Evolutionary conservation across 2,329 filamentous ascomycete genomes (phyloP).

Genomic region (Verticillium nubilum): DNA sequence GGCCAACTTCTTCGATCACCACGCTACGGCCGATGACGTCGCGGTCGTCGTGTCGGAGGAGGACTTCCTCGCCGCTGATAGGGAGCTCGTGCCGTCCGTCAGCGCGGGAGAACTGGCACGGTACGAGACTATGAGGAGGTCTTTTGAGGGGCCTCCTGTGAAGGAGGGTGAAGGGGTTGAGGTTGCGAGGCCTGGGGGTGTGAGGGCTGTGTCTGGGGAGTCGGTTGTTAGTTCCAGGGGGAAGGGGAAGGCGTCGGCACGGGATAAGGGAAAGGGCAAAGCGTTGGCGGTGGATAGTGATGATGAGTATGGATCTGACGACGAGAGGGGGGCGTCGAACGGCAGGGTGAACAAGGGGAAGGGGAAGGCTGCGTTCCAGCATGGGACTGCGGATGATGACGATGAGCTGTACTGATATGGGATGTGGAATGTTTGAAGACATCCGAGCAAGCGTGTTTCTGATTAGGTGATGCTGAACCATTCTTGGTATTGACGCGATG

Average conservation of each 20-base stretch:
- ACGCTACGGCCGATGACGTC: slow-evolving; percentile 75
- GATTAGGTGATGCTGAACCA: too few relatives aligned
- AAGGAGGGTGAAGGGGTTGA: slow-evolving; percentile 7
- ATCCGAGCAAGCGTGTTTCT: too few relatives aligned
- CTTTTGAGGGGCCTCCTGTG: slow-evolving; percentile 63
- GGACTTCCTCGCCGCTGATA: slow-evolving; percentile 78
- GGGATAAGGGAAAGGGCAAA: slow-evolving; percentile 33
- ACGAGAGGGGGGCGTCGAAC: slow-evolving; percentile 17
- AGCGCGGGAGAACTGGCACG: slow-evolving; percentile 88
- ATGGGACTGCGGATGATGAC: slow-evolving; percentile 51
- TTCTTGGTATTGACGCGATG: background rate
- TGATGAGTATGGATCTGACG: slow-evolving; percentile 24
- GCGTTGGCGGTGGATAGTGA: slow-evolving; percentile 25
- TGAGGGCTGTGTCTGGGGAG: slow-evolving; percentile 18
- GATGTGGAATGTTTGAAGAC: too few relatives aligned
- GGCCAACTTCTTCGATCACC: slow-evolving; percentile 93
- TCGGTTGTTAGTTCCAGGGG: slow-evolving; percentile 23
- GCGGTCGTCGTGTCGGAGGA: slow-evolving; percentile 83
- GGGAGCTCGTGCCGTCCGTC: slow-evolving; percentile 87
- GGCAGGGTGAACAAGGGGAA: slow-evolving; percentile 39
- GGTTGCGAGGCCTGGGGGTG: background rate
- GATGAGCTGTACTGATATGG: slow-evolving; percentile 46
- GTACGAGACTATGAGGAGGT: slow-evolving; percentile 76
- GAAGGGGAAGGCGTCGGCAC: slow-evolving; percentile 28
- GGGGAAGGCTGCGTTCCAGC: slow-evolving; percentile 48